Percentiles rank a stretch among this genome's conserved stretches.
phyloP scores from a whole-genome alignment of 2,329 filamentous ascomycete genomes.

The Phialophora chinensis region DNA sequence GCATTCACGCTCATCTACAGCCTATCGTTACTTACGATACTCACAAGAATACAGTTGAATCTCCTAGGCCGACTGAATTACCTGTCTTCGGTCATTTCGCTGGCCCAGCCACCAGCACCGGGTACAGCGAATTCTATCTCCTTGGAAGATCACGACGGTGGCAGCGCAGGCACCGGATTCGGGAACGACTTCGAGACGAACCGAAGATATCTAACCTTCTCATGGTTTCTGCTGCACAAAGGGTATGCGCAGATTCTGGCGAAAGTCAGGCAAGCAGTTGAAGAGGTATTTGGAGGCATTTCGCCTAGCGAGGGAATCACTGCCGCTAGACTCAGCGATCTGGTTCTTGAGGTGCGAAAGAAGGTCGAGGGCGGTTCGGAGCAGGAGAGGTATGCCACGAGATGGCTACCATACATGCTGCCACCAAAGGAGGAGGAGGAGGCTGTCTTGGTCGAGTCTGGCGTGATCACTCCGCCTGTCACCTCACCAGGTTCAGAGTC shows the following conservation, averaged over 20 bases:
- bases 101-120: conserved; percentile 76
- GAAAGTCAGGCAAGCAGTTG: conserved; percentile 83
- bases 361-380: conserved; percentile 78
- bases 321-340: conserved; percentile 76
- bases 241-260: conserved; percentile 84
- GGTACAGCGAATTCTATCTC: conserved; percentile 62
- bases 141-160: conserved; percentile 91
- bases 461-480: conserved; percentile 62
- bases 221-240: conserved; percentile 94
- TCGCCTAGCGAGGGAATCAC: conserved; percentile 89
- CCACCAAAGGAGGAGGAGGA: conserved; percentile 76
- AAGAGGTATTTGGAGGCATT: conserved; percentile 84
- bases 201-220: conserved; percentile 90
- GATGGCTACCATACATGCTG: conserved; percentile 85
- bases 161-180: conserved; percentile 76
- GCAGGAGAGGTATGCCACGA: conserved; percentile 64
- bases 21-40: conserved; percentile 82
- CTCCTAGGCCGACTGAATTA: conserved; percentile 94
- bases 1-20: conserved; percentile 93
- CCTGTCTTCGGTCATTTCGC: conserved; percentile 89
- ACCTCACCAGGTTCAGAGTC: conserved; percentile 43
- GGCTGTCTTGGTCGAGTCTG: conserved; percentile 80
- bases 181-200: conserved; percentile 97
- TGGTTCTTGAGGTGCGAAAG: conserved; percentile 83
- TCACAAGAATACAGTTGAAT: conserved; percentile 95